A percentile compares a stretch with the other conserved stretches of the same genome.
phyloP scores from a whole-genome alignment of 345 rosid genomes.

The Carallia brachiata region DNA sequence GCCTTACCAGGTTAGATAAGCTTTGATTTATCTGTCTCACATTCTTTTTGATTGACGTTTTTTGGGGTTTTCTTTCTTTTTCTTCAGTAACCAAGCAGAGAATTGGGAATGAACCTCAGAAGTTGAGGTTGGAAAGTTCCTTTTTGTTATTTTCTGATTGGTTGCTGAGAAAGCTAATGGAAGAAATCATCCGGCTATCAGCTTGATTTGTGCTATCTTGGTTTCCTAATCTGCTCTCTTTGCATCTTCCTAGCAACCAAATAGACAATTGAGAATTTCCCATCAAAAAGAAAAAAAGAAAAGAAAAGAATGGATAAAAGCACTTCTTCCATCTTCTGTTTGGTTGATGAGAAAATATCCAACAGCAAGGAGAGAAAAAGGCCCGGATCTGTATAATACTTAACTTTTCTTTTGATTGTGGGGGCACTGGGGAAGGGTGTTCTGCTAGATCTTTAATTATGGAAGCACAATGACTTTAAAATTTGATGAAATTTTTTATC shows the following conservation, averaged over 20 bases:
- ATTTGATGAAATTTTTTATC: not conserved
- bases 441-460: constrained; percentile 6
- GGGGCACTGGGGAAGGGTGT: not conserved
- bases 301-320: not conserved
- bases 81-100: constrained; percentile 24
- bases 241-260: constrained; percentile 13
- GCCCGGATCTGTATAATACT: too few relatives aligned
- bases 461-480: not conserved
- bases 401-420: too few relatives aligned
- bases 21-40: not conserved
- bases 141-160: constrained; percentile 12
- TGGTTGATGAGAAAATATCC: constrained; percentile 25
- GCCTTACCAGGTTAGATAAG: constrained; percentile 43
- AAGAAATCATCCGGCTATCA: not conserved
- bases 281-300: not conserved
- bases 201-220: not conserved
- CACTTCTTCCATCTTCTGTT: constrained; percentile 16
- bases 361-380: not conserved
- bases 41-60: not conserved
- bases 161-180: constrained; percentile 2
- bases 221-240: not conserved
- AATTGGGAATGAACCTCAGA: constrained; percentile 3
- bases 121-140: constrained; percentile 9
- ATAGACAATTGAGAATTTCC: constrained; percentile 11
- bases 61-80: not conserved